Base-by-base conservation (phyloP, 148 eudicot genomes). In the Fagopyrum homotropicum region DNA sequence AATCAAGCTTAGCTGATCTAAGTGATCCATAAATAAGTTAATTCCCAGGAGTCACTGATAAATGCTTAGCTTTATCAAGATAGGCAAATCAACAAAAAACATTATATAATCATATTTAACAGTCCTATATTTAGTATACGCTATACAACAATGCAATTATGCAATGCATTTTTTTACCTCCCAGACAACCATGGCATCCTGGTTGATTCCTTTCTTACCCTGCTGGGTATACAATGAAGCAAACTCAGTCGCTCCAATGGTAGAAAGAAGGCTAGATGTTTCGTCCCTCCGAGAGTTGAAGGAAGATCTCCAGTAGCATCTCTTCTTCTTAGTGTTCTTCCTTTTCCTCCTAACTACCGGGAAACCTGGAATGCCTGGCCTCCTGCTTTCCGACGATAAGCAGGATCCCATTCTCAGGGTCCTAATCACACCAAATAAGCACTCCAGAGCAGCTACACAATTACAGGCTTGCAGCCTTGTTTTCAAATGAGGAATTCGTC, bases 151-250 rank as follows among this genome's bases (percentile, higher is more conserved):
- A 35, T 35, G 3, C 40, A 35, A 35, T 2, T 35, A 35, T 35
- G 40, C 40, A 35, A 35, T 35, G 3, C 40, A 35, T 35, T 45
- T 54, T 11, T 81, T 50, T 73, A 93, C 98, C 98, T 93, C 98
- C 98, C 98, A 93, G 76, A 93, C 94, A 82, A 93, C 73, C 98
- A 93, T 93, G 71, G 98, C 98, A 93, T 93, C 98, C 85, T 93
- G 98, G 78, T 91, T 93, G 72, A 91, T 87, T 50, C 98, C 98
- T 85, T 93, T 93, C 81, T 72, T 91, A 71, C 98, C 98, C 83
- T 93, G 97, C 79, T 91, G 97, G 5, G 94, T 89, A 77, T 81
- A 89, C 77, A 93, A 78, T 1, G 91, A 91, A 68, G 98, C 98
- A 26, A 77, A 85, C 7, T 89, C 91, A 73, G 82, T 87, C 0